phyloP scores from a whole-genome alignment of 768 basidiomycete genomes.

The Chalciporus piperatus region DNA sequence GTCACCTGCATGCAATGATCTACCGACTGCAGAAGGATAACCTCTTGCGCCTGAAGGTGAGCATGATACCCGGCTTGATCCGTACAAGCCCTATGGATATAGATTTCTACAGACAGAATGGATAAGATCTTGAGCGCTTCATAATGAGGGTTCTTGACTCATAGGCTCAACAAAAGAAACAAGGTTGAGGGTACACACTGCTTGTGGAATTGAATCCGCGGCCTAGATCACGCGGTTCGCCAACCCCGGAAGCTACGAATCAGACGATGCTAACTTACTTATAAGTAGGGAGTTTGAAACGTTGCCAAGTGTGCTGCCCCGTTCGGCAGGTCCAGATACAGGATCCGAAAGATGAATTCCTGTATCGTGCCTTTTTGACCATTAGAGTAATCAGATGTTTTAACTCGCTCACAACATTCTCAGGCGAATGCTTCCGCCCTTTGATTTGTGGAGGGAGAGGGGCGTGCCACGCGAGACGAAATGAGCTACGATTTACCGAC shows the following conservation, averaged over 20 bases:
- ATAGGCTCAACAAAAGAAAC: constrained; percentile 16
- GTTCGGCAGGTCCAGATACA: constrained; percentile 5
- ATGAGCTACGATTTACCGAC: constrained; percentile 1
- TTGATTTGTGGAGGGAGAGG: constrained; percentile 1
- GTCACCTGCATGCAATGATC: constrained; percentile 4
- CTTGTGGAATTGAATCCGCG: constrained; percentile 10
- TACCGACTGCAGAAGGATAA: constrained; percentile 11
- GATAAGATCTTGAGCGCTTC: constrained; percentile 19
- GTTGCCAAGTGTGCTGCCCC: not conserved
- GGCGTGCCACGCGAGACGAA: constrained; percentile 2
- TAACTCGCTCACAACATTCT: constrained; percentile 6
- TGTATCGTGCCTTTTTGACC: constrained; percentile 4
- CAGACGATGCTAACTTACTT: not conserved
- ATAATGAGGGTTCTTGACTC: constrained; percentile 19
- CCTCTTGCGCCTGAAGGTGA: constrained; percentile 12
- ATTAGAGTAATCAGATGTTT: constrained; percentile 5
- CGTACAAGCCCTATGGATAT: constrained; percentile 14
- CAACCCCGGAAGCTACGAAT: not conserved
- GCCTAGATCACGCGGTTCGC: constrained; percentile 14
- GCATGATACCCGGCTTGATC: constrained; percentile 28
- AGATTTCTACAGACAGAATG: constrained; percentile 23
- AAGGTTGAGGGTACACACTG: constrained; percentile 22
- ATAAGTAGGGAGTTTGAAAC: constrained; percentile 5
- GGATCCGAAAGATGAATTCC: constrained; percentile 15
- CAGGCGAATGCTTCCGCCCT: constrained; percentile 11